Percentiles rank a stretch among this genome's conserved stretches.
Evolutionary conservation across 768 basidiomycete genomes (phyloP).

Genomic region (Boletus barrowsii): DNA sequence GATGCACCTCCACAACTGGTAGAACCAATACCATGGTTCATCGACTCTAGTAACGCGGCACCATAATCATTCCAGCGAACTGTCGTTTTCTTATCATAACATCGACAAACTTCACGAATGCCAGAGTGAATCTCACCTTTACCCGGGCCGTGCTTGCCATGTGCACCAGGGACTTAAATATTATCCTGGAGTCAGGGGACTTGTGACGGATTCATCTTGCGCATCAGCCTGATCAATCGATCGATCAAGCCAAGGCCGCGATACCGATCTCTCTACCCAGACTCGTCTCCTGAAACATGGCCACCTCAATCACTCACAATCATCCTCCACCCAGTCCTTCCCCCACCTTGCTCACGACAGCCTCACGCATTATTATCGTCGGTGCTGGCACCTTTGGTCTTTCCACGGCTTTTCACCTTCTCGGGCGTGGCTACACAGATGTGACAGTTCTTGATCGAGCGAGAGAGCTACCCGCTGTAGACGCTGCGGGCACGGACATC

Average conservation of each 20-base stretch:
- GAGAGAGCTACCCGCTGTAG: conserved; percentile 66
- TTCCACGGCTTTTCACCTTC: conserved; percentile 80
- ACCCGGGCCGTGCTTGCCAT: background rate
- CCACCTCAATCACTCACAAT: background rate
- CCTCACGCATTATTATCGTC: conserved; percentile 49
- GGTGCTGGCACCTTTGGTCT: conserved; percentile 87
- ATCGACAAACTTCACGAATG: too few relatives aligned
- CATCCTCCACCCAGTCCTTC: background rate
- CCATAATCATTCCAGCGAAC: too few relatives aligned
- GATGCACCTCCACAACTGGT: too few relatives aligned
- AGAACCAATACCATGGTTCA: too few relatives aligned
- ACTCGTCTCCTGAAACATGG: conserved; percentile 1
- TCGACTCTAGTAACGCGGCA: too few relatives aligned
- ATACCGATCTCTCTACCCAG: background rate
- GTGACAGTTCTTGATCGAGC: conserved; percentile 79
- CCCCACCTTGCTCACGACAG: background rate
- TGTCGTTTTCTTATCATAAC: too few relatives aligned
- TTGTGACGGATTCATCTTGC: too few relatives aligned
- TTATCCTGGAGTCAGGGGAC: too few relatives aligned
- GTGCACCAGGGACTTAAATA: too few relatives aligned
- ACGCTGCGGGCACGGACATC: conserved; percentile 68
- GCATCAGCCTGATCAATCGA: background rate
- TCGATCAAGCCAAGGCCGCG: background rate
- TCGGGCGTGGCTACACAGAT: conserved; percentile 61
- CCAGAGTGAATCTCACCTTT: too few relatives aligned